Conservation (phyloP, 2,329 filamentous ascomycete species). For the Calonectria hawksworthii region DNA sequence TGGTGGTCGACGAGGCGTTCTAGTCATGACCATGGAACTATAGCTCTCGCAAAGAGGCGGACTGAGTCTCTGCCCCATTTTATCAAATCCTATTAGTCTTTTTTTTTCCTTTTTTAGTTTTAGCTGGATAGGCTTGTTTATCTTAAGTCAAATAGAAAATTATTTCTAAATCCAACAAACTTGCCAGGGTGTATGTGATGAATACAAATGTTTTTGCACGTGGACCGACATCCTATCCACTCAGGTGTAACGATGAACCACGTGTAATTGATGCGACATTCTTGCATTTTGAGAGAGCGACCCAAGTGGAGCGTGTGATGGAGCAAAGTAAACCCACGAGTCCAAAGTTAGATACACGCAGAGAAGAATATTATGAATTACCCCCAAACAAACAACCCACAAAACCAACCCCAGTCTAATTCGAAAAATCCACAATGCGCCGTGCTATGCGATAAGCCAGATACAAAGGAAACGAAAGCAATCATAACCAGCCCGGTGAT, state of each 20-base stretch:
- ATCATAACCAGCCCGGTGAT: neutral
- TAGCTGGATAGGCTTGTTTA: constrained; percentile 45
- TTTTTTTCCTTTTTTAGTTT: constrained; percentile 35
- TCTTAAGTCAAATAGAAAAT: constrained; percentile 35
- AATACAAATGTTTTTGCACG: neutral
- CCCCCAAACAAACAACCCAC: neutral
- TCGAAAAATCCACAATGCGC: constrained; percentile 33
- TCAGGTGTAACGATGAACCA: neutral
- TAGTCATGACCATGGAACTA: constrained; percentile 46
- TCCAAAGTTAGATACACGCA: neutral
- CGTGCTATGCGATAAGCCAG: constrained; percentile 41
- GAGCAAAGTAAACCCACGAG: neutral
- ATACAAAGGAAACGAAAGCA: constrained; percentile 6
- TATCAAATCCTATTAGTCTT: constrained; percentile 33
- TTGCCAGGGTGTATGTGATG: neutral
- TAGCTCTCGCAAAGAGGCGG: constrained; percentile 39
- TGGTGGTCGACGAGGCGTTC: constrained; percentile 32
- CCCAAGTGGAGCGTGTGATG: neutral
- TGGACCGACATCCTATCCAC: neutral
- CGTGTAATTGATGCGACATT: neutral
- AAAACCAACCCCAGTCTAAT: neutral
- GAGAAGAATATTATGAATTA: neutral
- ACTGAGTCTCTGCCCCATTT: constrained; percentile 35
- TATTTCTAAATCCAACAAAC: constrained; percentile 18
- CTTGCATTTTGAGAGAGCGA: constrained; percentile 4